Base-by-base conservation (phyloP, 2,329 filamentous ascomycete genomes). In the Blastomyces gilchristii region DNA sequence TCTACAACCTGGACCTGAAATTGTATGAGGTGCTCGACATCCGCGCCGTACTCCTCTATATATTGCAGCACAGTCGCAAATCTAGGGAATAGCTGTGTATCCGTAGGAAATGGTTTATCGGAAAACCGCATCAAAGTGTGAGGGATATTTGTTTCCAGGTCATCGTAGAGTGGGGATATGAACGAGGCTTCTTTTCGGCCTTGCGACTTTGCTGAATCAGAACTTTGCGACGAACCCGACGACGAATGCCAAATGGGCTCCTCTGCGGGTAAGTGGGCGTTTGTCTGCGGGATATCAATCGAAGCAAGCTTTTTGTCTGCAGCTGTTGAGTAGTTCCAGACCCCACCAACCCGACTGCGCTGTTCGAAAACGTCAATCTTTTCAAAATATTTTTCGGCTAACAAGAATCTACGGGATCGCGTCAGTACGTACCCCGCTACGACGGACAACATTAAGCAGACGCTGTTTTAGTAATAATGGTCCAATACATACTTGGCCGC, bases 131-230 rank as follows among this genome's bases (percentile, higher is more conserved):
- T 97, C 61, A 97, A 73, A 0, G 81, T 80, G 64, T 88, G 85
- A 0, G 91, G 89, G 58, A 97, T 91, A 73, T 97, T 97, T 28
- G 92, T 91, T 70, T 96, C 87, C 18, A 97, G 79, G 31, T 82
- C 78, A 58, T 91, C 85, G 74, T 97, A 97, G 76, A 96, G 84
- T 2, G 92, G 89, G 22, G 89, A 90, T n/a, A 90, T 80, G 70
- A 93, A 96, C 2, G 85, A 74, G 6, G 87, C 83, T 0, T 82
- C 71, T 9, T 66, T 65, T 34, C 34, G 34, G 25, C 67, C 63
- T 2, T 68, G 39, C 11, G 43, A 12, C 16, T 54, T 16, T n/a
- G 43, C 41, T 25, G n/a, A 57, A 4, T 31, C 12, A 3, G 57
- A 31, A 1, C 37, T 28, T 60, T 22, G 25, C 58, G 41, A 63